Percentiles rank a stretch among this genome's conserved stretches.
phyloP scores from a whole-genome alignment of 169 alveolate species.

The Plasmodium fragile region DNA sequence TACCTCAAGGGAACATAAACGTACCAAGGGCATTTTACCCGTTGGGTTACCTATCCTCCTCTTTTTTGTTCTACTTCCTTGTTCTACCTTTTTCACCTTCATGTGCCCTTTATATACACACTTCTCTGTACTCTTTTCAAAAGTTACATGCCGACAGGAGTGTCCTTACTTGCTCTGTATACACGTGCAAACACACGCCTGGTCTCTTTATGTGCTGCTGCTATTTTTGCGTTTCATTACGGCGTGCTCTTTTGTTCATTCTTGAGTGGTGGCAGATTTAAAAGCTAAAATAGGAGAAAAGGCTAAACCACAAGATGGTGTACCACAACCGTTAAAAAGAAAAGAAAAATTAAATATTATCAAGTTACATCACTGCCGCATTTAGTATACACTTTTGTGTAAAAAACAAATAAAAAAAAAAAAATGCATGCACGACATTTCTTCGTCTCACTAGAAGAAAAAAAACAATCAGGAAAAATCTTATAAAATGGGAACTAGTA shows the following conservation, averaged over 20 bases:
- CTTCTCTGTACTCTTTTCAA: background rate
- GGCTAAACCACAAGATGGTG: background rate
- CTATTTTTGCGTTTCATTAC: background rate
- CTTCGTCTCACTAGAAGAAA: background rate
- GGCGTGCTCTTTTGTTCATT: background rate
- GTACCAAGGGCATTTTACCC: background rate
- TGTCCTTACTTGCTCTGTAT: background rate
- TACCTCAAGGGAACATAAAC: background rate
- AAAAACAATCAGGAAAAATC: background rate
- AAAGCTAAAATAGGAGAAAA: background rate
- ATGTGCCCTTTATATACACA: background rate
- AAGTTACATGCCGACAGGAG: background rate
- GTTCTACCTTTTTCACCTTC: background rate
- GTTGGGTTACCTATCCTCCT: background rate
- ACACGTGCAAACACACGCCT: constrained; percentile 4
- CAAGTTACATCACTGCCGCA: background rate
- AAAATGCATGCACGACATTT: background rate
- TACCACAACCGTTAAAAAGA: background rate
- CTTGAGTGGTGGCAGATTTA: background rate
- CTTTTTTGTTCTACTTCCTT: background rate
- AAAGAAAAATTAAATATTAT: background rate
- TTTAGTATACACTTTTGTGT: background rate
- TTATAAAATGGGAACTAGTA: background rate
- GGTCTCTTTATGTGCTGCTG: background rate
- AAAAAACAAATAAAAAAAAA: background rate